Evolutionary conservation across 2,329 filamentous ascomycete species (phyloP).

Genomic region (Cytospora leucostoma): DNA sequence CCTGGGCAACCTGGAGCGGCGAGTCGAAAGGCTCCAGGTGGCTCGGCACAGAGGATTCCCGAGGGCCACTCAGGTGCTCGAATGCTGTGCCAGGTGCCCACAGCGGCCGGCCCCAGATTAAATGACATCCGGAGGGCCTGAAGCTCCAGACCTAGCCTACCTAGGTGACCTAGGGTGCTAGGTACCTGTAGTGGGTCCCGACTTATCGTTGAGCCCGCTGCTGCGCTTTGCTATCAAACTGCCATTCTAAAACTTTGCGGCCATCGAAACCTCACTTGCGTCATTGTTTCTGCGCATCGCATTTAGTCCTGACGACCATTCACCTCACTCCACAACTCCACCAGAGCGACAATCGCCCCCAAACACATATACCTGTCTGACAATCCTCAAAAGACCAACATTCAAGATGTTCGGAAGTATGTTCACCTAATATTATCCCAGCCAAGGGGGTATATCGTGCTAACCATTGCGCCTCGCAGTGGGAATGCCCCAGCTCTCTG

Average conservation of each 20-base stretch:
- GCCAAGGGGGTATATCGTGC: neutral
- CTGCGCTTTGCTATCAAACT: constrained; percentile 7
- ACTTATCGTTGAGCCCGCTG: constrained; percentile 7
- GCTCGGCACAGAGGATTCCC: too few relatives aligned
- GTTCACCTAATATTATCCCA: constrained; percentile 8
- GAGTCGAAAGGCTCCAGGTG: too few relatives aligned
- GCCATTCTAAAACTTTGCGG: constrained; percentile 18
- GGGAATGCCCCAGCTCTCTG: constrained; percentile 67
- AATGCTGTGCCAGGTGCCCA: too few relatives aligned
- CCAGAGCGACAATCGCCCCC: neutral
- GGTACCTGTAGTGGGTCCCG: neutral
- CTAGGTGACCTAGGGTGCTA: neutral
- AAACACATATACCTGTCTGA: neutral
- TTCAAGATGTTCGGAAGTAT: constrained; percentile 64
- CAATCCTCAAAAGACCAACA: constrained; percentile 6
- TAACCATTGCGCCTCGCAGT: constrained; percentile 43
- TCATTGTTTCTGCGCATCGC: constrained; percentile 17
- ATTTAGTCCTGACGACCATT: neutral
- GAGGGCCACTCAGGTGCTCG: too few relatives aligned
- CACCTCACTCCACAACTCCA: neutral
- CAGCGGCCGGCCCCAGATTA: too few relatives aligned
- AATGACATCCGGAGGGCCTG: too few relatives aligned
- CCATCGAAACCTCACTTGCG: constrained; percentile 23
- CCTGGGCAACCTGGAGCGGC: too few relatives aligned
- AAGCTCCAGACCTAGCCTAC: neutral